Evolutionary conservation across 257 asterid species (phyloP), one percentile per base, ranked within the genome.

Genomic region (Fraxinus excelsior): DNA sequence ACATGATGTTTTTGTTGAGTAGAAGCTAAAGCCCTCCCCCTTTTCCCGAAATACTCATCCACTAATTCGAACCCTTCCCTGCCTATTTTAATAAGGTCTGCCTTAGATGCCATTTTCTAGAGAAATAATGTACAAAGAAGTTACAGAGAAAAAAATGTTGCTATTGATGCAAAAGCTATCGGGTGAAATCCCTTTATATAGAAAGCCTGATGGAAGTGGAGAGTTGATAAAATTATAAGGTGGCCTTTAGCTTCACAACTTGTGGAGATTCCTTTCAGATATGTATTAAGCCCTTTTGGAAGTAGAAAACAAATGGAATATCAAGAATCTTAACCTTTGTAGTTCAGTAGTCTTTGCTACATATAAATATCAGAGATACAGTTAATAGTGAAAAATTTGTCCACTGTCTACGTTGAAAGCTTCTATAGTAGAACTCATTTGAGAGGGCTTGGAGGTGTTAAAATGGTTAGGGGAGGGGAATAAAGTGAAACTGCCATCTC

Each of bases 211-310:
- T 65, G 11, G 76, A 25, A 53, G 73, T 76, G 72, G 75, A 62
- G 77, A 64, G 51, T 12, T 26, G 14, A 46, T 16, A 13, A 34
- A 79, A 16, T 74, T 37, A 31, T 31, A 44, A 67, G 51, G 56
- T 38, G 58, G 73, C 84, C 82, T 29, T 32, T 83, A 53, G 62
- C 79, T 64, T 67, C 38, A 18, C 79, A 76, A 74, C 79, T 78
- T 23, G 71, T 70, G 81, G 70, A 1, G 80, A 78, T 78, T 84
- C 92, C 73, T 80, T 86, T 84, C 32, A 13, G 86, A 88, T 88
- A 66, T 21, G 49, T 21, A 73, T 26, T 19, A 51, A 64, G 64
- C 38, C 6, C 75, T 26, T 73, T 34, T 3, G 19, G 18, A 44
- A 44, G 53, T 44, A 14, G 19, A 14, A 44, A 44, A 13, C 19